Evolutionary conservation across 225 moss, liverwort and hornwort genomes (phyloP).

Genomic region (Bryum argenteum): DNA sequence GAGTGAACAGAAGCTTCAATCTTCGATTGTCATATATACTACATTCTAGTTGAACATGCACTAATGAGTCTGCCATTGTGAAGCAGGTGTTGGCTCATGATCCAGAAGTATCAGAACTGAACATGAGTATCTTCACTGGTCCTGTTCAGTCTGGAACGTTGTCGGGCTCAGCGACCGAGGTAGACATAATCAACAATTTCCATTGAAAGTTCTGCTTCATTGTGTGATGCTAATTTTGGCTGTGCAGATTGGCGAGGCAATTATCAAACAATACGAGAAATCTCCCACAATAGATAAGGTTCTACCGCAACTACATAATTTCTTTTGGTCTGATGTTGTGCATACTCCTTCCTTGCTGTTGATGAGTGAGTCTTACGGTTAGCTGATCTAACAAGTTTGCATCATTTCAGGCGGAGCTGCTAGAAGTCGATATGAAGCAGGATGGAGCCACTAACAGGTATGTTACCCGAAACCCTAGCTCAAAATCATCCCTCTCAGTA

Average conservation of each 20-base stretch:
- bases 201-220: not conserved
- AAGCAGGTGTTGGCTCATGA: conserved; percentile 62
- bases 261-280: conserved; percentile 50
- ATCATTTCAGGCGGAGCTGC: conserved; percentile 50
- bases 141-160: conserved; percentile 50
- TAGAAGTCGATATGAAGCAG: conserved; percentile 48
- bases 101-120: conserved; percentile 50
- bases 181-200: conserved; percentile 7
- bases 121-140: conserved; percentile 61
- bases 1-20: no score
- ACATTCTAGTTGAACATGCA: not conserved
- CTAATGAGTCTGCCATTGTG: not conserved
- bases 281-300: conserved; percentile 56
- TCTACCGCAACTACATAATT: not conserved
- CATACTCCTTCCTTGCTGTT: not conserved
- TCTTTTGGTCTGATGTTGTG: conserved; percentile 7
- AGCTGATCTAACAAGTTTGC: not conserved
- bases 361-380: not conserved
- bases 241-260: conserved; percentile 49
- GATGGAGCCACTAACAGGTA: conserved; percentile 40
- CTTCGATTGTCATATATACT: no score
- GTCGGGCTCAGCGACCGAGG: conserved; percentile 57
- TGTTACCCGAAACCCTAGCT: not conserved
- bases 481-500: not conserved
- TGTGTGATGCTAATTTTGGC: conserved; percentile 19